Percentiles rank a stretch among this genome's conserved stretches.
Evolutionary conservation across 225 moss, liverwort and hornwort genomes (phyloP).

Genomic region (Bryum argenteum): DNA sequence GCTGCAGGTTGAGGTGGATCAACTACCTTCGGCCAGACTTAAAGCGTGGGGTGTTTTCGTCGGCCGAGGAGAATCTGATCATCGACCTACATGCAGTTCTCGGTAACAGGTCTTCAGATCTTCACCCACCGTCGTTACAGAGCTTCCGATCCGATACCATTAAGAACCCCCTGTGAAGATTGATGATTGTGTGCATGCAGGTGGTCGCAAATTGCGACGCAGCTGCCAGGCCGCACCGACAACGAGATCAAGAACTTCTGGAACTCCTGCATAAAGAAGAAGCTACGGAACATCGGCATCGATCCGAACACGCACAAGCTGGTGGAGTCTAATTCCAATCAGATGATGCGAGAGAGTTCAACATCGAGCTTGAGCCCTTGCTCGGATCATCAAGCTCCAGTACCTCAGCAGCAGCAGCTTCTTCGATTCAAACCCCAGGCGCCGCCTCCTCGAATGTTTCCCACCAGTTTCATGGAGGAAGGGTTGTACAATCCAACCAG

Average conservation of each 20-base stretch:
- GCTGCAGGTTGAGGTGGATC: slow-evolving; percentile 96
- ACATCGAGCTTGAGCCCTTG: slow-evolving; percentile 34
- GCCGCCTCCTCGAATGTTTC: slow-evolving; percentile 43
- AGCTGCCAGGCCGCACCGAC: slow-evolving; percentile 91
- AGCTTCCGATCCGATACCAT: not conserved
- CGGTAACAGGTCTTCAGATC: slow-evolving; percentile 93
- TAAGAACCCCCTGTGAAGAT: not conserved
- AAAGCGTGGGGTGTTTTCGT: slow-evolving; percentile 89
- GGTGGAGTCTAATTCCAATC: slow-evolving; percentile 15
- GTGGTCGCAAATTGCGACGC: slow-evolving; percentile 95
- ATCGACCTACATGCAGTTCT: slow-evolving; percentile 93
- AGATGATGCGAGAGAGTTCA: slow-evolving; percentile 16
- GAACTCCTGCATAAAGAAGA: slow-evolving; percentile 99
- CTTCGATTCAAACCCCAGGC: slow-evolving; percentile 45
- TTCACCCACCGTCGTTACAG: slow-evolving; percentile 53
- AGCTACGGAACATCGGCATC: slow-evolving; percentile 80
- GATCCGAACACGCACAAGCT: slow-evolving; percentile 84
- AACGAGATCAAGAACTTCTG: slow-evolving; percentile 99
- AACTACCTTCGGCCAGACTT: slow-evolving; percentile 94
- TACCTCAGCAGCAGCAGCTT: slow-evolving; percentile 10
- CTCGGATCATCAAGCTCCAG: not conserved
- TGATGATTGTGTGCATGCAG: slow-evolving; percentile 36
- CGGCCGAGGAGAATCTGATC: slow-evolving; percentile 81
- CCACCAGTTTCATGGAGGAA: slow-evolving; percentile 55
- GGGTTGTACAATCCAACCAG: slow-evolving; percentile 69